phyloP scores from a whole-genome alignment of 805 yeast genomes.

The Candida adriatica region DNA sequence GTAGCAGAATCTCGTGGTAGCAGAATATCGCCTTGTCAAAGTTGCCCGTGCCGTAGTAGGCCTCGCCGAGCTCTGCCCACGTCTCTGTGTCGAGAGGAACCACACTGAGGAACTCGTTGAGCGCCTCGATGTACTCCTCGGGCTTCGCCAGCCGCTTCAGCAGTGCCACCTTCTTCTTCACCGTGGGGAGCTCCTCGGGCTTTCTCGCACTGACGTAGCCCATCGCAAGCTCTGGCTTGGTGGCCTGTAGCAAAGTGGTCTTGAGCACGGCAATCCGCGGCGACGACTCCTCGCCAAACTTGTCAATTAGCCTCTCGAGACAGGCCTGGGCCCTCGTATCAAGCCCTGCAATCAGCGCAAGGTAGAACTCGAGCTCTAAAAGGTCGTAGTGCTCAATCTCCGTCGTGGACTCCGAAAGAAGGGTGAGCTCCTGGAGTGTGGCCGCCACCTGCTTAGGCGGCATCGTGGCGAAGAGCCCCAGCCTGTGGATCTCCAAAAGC shows the following conservation, averaged over 20 bases:
- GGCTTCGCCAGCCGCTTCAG: constrained; percentile 6
- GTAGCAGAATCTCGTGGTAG: constrained; percentile 61
- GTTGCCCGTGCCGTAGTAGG: constrained; percentile 55
- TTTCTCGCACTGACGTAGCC: constrained; percentile 28
- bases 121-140: constrained; percentile 43
- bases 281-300: constrained; percentile 49
- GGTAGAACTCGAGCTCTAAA: constrained; percentile 65
- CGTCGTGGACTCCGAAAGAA: constrained; percentile 18
- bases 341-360: constrained; percentile 51
- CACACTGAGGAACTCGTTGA: constrained; percentile 48
- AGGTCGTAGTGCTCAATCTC: constrained; percentile 45
- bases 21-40: constrained; percentile 62
- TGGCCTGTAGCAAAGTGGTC: constrained; percentile 51
- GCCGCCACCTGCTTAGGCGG: constrained; percentile 35
- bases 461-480: constrained; percentile 44
- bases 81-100: constrained; percentile 71
- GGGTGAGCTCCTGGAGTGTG: constrained; percentile 26
- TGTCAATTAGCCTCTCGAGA: constrained; percentile 60
- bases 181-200: constrained; percentile 16
- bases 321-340: constrained; percentile 67
- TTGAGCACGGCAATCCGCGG: constrained; percentile 51
- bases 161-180: constrained; percentile 21
- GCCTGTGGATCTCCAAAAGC: constrained; percentile 41
- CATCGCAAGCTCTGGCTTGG: constrained; percentile 33
- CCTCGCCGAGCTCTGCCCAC: constrained; percentile 71